Evolutionary conservation across 371 early-diverging fungal genomes (phyloP).

Genomic region (Batkoa obscura): DNA sequence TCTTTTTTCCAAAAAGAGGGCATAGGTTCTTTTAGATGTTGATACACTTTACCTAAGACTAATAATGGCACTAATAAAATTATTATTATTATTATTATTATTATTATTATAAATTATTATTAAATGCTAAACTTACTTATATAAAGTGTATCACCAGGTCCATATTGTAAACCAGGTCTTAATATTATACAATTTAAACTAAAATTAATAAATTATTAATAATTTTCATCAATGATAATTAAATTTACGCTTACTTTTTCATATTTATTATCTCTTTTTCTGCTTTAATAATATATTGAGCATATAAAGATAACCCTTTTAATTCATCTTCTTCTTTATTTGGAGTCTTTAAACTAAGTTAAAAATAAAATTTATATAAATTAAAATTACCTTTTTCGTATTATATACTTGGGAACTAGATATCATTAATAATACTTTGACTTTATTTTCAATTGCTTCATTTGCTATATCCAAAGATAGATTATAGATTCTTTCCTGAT

Average conservation of each 20-base stretch:
- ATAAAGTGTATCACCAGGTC: background rate
- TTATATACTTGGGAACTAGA: background rate
- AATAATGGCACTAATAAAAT: slow-evolving; percentile 54
- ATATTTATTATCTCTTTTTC: background rate
- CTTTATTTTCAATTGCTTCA: background rate
- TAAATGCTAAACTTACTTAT: background rate
- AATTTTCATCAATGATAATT: background rate
- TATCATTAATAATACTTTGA: background rate
- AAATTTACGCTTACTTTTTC: background rate
- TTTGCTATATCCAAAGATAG: background rate
- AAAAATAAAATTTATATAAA: background rate
- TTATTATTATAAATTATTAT: background rate
- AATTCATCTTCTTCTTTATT: background rate
- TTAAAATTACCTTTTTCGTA: background rate
- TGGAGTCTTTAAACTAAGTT: background rate
- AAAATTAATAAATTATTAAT: background rate
- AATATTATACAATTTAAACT: background rate
- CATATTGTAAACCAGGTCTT: background rate
- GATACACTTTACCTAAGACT: slow-evolving; percentile 78
- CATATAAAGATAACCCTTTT: background rate
- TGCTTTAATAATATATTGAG: background rate
- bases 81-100: background rate
- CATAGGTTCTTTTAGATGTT: slow-evolving; percentile 65
- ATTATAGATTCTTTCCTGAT: background rate
- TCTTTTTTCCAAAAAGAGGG: slow-evolving; percentile 79